Evolutionary conservation across 2,329 filamentous ascomycete genomes (phyloP), one percentile per base, ranked within the genome.

Genomic region (Chaetomium globosum): DNA sequence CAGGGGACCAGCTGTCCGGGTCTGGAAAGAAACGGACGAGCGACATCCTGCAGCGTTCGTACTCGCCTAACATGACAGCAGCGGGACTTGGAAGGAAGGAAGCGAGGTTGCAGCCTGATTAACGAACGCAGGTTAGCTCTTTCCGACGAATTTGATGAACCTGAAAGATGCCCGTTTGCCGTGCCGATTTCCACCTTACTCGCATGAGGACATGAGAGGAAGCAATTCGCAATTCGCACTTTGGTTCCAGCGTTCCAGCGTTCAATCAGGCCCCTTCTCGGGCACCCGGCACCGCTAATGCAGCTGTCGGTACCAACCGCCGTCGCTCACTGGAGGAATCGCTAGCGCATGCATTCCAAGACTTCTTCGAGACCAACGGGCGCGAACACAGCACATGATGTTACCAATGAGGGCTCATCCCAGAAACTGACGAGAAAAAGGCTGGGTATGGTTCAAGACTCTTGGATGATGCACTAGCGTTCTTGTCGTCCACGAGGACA

Each of bases 401-500:
- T 23, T 33, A 31, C 48, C 48, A 61, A 54, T 53, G 59, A 49
- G 31, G 23, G 21, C 10, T 4, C n/a, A 21, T 33, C 51, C 46
- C 33, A 52, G 33, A 26, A 57, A 52, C 23, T 13, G 10, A 4
- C n/a, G 13, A 12, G 43, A 26, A 13, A 36, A 4, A 4, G 16
- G 21, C 10, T 48, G 56, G 56, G 43, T 19, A 31, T 33, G 16
- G 36, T 59, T 30, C 57, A 59, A 51, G 49, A 43, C n/a, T 43
- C 54, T 52, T 28, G 43, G 23, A 8, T 36, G 28, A 36, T 56
- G 30, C 46, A 36, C 43, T 63, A 57, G 53, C 53, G 53, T 23
- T 57, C 46, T 53, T 52, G 30, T 52, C 33, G 31, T 51, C 55
- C 61, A 59, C 49, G 55, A 64, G 61, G 59, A 53, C 61, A 58